phyloP scores from a whole-genome alignment of 164 flowering plant species.

The Sextonia rubra region DNA sequence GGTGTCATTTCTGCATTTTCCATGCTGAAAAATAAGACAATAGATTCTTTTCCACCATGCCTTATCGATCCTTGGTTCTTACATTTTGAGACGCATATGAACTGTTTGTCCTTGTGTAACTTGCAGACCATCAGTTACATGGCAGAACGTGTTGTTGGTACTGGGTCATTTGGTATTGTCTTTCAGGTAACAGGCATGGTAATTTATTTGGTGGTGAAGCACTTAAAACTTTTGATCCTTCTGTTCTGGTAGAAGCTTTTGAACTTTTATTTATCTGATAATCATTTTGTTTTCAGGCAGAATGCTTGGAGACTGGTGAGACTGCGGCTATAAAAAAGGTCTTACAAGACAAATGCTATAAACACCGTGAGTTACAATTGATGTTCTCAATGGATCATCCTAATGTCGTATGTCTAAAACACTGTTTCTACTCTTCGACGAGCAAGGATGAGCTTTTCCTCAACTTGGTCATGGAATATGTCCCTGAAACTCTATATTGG shows the following conservation, averaged over 20 bases:
- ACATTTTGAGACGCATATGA: not conserved
- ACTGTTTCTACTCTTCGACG: conserved; percentile 91
- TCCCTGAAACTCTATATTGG: conserved; percentile 76
- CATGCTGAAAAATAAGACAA: no score
- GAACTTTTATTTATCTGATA: no score
- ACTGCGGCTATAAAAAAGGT: conserved; percentile 91
- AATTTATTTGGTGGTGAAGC: not conserved
- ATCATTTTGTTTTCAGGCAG: conserved; percentile 47
- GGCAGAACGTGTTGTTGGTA: conserved; percentile 98
- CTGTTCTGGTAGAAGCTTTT: not conserved
- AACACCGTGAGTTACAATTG: conserved; percentile 85
- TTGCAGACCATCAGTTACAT: conserved; percentile 90
- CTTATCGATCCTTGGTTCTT: not conserved
- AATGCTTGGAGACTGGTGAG: conserved; percentile 90
- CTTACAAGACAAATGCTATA: conserved; percentile 84
- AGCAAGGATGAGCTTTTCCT: conserved; percentile 80
- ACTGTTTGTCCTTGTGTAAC: not conserved
- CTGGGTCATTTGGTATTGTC: conserved; percentile 92
- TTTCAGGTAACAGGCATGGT: conserved; percentile 11
- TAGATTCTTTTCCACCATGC: no score
- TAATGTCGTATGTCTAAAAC: conserved; percentile 77
- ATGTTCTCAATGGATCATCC: conserved; percentile 96
- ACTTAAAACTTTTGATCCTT: not conserved
- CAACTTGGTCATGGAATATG: conserved; percentile 94
- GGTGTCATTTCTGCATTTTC: no score